Evolutionary conservation across 805 yeast species (phyloP).

Genomic region (Sugiyamaella lignohabitans): DNA sequence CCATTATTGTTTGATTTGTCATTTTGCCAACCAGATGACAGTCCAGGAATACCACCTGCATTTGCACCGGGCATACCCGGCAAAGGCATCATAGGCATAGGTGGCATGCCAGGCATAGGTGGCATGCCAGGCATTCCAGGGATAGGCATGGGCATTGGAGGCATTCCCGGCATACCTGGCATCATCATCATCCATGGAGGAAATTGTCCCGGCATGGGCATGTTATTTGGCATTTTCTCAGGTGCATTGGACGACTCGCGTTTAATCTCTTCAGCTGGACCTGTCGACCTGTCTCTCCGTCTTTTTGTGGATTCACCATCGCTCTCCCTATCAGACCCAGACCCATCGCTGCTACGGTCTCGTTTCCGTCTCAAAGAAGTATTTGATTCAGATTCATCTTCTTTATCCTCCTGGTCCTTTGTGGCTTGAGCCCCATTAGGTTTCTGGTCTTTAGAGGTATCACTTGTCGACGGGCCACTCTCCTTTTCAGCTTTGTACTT

Average conservation of each 20-base stretch:
- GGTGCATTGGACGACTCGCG: constrained; percentile 17
- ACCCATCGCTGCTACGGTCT: background rate
- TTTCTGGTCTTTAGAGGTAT: too few relatives aligned
- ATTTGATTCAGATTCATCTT: too few relatives aligned
- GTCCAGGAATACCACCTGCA: background rate
- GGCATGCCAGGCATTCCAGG: constrained; percentile 1
- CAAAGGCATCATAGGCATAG: background rate
- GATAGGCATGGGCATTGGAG: constrained; percentile 18
- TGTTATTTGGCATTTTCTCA: too few relatives aligned
- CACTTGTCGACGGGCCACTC: too few relatives aligned
- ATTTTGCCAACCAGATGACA: background rate
- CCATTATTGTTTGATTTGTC: background rate
- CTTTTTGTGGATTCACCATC: background rate
- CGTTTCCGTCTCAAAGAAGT: background rate
- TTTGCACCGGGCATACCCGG: background rate
- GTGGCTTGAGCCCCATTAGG: background rate
- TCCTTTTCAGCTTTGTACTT: constrained; percentile 38
- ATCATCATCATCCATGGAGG: constrained; percentile 23
- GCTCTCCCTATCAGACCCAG: background rate
- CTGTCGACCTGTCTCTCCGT: background rate
- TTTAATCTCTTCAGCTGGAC: constrained; percentile 4
- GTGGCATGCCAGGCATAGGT: constrained; percentile 1
- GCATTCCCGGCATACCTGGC: constrained; percentile 27
- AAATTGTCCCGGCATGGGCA: constrained; percentile 14
- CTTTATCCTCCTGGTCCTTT: constrained; percentile 1